phyloP scores from a whole-genome alignment of 2,329 filamentous ascomycete species.

The Fusarium redolens region DNA sequence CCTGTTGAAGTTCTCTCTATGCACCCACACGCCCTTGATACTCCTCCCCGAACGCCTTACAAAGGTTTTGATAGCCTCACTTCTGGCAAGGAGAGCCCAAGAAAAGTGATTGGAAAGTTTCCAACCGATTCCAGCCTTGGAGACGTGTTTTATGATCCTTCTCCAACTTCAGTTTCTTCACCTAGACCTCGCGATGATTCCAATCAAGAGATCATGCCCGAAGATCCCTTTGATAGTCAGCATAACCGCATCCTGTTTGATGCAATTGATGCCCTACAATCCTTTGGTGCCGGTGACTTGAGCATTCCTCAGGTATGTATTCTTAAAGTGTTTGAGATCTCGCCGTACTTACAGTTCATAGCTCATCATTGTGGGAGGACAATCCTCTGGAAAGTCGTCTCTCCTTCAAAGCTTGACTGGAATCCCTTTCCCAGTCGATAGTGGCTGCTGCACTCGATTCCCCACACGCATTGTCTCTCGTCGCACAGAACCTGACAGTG shows the following conservation, averaged over 20 bases:
- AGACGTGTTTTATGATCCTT: conserved; percentile 14
- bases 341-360: conserved; percentile 12
- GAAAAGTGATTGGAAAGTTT: neutral
- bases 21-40: neutral
- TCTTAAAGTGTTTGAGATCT: accelerated
- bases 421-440: conserved; percentile 51
- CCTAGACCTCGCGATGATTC: neutral
- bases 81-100: neutral
- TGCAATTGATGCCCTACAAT: conserved; percentile 51
- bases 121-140: conserved; percentile 20
- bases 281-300: conserved; percentile 46
- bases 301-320: conserved; percentile 50
- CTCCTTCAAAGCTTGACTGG: conserved; percentile 52
- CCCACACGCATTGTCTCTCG: conserved; percentile 53
- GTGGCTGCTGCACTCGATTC: conserved; percentile 51
- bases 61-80: neutral
- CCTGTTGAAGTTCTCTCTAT: conserved; percentile 12
- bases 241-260: conserved; percentile 51
- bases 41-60: conserved; percentile 6
- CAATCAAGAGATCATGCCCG: conserved; percentile 21
- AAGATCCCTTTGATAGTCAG: conserved; percentile 51
- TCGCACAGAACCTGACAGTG: conserved; percentile 44
- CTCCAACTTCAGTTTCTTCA: neutral
- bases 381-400: conserved; percentile 54
- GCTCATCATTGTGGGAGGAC: conserved; percentile 53